phyloP scores from a whole-genome alignment of 768 basidiomycete species.

The Candolleomyces efflorescens region DNA sequence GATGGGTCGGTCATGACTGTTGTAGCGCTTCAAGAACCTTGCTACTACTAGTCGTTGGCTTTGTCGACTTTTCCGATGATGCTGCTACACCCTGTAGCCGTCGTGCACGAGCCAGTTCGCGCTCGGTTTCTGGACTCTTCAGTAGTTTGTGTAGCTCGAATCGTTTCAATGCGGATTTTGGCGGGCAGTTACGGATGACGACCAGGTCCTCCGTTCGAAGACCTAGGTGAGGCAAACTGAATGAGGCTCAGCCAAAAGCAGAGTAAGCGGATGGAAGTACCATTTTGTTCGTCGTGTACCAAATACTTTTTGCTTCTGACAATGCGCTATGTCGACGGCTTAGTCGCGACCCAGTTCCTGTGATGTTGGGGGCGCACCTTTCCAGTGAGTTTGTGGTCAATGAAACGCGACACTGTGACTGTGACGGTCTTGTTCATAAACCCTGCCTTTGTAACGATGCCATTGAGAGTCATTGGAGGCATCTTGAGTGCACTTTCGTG shows the following conservation, averaged over 20 bases:
- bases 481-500: conserved; percentile 31
- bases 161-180: conserved; percentile 73
- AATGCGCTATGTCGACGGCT: conserved; percentile 46
- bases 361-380: conserved; percentile 48
- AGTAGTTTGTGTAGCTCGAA: conserved; percentile 68
- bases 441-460: conserved; percentile 76
- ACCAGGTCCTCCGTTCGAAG: conserved; percentile 69
- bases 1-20: conserved; percentile 7
- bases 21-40: conserved; percentile 13
- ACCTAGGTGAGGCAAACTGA: conserved; percentile 29
- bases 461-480: conserved; percentile 76
- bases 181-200: conserved; percentile 76
- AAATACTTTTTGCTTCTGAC: conserved; percentile 76
- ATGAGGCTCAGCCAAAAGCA: neutral
- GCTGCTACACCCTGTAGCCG: conserved; percentile 13
- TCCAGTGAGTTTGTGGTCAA: conserved; percentile 68
- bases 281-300: conserved; percentile 67
- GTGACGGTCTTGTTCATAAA: conserved; percentile 84
- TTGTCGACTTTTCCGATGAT: conserved; percentile 10
- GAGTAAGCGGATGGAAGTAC: conserved; percentile 28
- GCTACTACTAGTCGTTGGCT: conserved; percentile 12
- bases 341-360: neutral
- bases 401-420: conserved; percentile 72
- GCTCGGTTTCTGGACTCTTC: conserved; percentile 64
- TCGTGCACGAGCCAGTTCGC: conserved; percentile 34